These are phyloP conservation scores for Rubia occidens DNA, from an alignment of 305 asterid genomes.

Conservation along the genomic window DNA sequence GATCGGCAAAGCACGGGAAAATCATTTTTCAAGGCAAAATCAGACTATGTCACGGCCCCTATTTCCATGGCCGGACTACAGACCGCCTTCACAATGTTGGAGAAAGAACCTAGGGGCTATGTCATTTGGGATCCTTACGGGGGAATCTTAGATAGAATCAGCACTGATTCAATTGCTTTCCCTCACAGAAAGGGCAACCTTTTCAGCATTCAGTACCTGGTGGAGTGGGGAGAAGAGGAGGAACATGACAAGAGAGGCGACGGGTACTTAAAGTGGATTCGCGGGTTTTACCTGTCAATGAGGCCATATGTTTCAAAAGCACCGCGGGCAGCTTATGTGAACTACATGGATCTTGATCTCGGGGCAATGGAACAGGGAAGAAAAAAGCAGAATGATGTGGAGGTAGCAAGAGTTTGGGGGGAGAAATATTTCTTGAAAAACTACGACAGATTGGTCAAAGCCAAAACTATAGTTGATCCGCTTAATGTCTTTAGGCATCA, in stretches of 20 bases:
- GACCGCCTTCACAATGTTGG: not conserved
- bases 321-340: slow-evolving; percentile 3
- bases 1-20: not conserved
- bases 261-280: not conserved
- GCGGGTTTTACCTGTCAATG: not conserved
- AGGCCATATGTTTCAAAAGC: not conserved
- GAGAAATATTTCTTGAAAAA: slow-evolving; percentile 3
- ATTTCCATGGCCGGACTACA: not conserved
- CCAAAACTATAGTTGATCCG: not conserved
- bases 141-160: not conserved
- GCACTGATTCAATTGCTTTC: not conserved
- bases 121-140: not conserved
- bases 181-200: slow-evolving; percentile 2
- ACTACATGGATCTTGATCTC: slow-evolving; percentile 6
- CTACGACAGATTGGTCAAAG: slow-evolving; percentile 1
- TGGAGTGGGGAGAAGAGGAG: not conserved
- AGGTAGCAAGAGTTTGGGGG: not conserved
- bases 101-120: not conserved
- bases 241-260: not conserved
- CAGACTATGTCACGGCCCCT: not conserved
- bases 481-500: slow-evolving; percentile 4
- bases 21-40: not conserved
- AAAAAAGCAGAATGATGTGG: not conserved
- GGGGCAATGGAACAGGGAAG: not conserved
- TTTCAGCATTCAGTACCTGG: slow-evolving; percentile 1